Evolutionary conservation across 139 green algal genomes (phyloP).

Genomic region (Picocystis salinarum): DNA sequence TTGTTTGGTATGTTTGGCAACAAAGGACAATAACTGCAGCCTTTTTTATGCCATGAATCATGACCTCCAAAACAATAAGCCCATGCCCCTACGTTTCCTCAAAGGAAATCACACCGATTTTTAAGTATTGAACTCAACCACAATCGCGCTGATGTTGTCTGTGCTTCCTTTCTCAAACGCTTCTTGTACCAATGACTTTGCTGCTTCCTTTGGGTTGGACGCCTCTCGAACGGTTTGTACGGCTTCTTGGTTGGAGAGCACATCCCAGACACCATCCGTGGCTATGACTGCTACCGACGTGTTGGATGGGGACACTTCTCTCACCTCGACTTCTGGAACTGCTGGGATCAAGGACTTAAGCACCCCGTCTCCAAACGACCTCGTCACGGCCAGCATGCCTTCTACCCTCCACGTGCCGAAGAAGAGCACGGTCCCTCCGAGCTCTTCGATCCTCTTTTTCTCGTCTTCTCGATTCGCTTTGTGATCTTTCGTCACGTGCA

Average conservation of each 20-base stretch:
- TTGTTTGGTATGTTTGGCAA: no score
- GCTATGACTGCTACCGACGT: conserved; percentile 36
- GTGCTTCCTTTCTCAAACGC: conserved; percentile 48
- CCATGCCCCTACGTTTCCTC: no score
- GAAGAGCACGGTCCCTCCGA: conserved; percentile 76
- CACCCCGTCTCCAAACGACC: conserved; percentile 81
- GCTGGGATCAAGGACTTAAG: conserved; percentile 72
- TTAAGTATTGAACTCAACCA: conserved; percentile 47
- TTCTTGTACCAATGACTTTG: conserved; percentile 41
- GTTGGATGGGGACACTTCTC: conserved; percentile 25
- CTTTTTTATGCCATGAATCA: no score
- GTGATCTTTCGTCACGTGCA: conserved; percentile 83
- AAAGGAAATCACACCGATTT: no score
- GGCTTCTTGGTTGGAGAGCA: conserved; percentile 61
- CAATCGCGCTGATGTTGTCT: conserved; percentile 69
- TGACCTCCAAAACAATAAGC: no score
- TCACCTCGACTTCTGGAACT: conserved; percentile 51
- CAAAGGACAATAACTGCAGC: no score
- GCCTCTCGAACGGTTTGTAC: conserved; percentile 21
- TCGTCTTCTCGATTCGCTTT: conserved; percentile 86
- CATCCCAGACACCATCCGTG: conserved; percentile 86
- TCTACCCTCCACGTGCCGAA: conserved; percentile 86
- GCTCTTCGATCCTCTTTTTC: conserved; percentile 66
- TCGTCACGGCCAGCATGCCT: conserved; percentile 81
- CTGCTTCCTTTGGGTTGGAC: conserved; percentile 34